Evolutionary conservation across 192 early-diverging fungal genomes (phyloP), one percentile per base, ranked within the genome.

Genomic region (Backusella westeae): DNA sequence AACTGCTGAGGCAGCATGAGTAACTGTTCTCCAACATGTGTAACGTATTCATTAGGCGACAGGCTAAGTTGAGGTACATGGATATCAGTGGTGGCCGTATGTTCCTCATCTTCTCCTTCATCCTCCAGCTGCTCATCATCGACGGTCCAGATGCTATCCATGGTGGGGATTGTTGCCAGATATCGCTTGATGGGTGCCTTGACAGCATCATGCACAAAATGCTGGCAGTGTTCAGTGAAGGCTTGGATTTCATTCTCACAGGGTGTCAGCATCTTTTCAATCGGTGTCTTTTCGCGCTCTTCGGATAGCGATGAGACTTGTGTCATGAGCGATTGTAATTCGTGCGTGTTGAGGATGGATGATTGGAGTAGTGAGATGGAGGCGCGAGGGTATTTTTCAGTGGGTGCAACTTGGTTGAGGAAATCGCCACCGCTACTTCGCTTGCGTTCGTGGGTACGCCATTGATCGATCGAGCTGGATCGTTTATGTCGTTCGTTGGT

Each of bases 1-100:
- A 95, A 87, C 15, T 91, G 87, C 63, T 92, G 89, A 14, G 94
- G 90, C 8, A 93, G 82, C 38, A 85, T 88, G 6, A 93, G 78
- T 10, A 95, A 70, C 69, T 91, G 85, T 69, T 93, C 91, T 14
- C 93, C 88, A 39, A 93, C 73, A 67, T 85, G 83, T 3, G 91
- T 91, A 38, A 94, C 91, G 74, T 92, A 93, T 15, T 87, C 84
- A 38, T 74, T 84, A 17, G 93, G 94, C 26, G 87, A 88, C 8
- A 91, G 75, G 78, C 89, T 87, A 83, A 95, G 93, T 67, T 53
- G 41, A 1, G 71, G 56, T 14, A 63, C 56, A 3, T 63, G 56
- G 12, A 63, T 63, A 26, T 63, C 56, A 29, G 56, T 73, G 14
- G 74, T 67, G 10, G 74, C 73, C 4, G 49, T 41, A 71, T 63